phyloP scores from a whole-genome alignment of 2,329 filamentous ascomycete species.

The Aureobasidium lini region DNA sequence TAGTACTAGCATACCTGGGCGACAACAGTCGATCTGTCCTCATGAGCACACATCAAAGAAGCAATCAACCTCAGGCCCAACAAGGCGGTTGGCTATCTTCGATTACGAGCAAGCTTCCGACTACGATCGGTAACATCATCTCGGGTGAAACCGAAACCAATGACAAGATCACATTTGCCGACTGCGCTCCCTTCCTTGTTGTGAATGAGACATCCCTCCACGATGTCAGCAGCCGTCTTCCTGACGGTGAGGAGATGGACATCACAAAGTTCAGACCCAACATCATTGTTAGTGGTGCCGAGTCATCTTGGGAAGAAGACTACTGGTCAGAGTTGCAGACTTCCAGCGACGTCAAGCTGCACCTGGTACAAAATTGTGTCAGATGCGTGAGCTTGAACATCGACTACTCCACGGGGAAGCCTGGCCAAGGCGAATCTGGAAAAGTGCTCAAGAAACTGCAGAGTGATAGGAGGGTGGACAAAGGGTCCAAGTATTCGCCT shows the following conservation, averaged over 20 bases:
- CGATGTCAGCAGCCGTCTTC: slow-evolving; percentile 48
- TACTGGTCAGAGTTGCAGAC: slow-evolving; percentile 37
- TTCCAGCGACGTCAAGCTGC: slow-evolving; percentile 22
- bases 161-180: slow-evolving; percentile 58
- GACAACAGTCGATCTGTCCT: slow-evolving; percentile 34
- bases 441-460: slow-evolving; percentile 39
- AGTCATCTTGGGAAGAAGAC: slow-evolving; percentile 38
- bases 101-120: slow-evolving; percentile 22
- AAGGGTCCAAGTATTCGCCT: slow-evolving; percentile 38
- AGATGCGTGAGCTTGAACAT: slow-evolving; percentile 41
- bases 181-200: slow-evolving; percentile 68
- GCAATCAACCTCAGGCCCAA: neutral
- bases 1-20: slow-evolving; percentile 38
- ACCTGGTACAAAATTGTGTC: slow-evolving; percentile 38
- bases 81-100: slow-evolving; percentile 26
- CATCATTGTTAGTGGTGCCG: slow-evolving; percentile 36
- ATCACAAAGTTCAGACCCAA: slow-evolving; percentile 42
- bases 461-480: slow-evolving; percentile 38
- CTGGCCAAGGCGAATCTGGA: slow-evolving; percentile 30
- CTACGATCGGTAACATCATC: slow-evolving; percentile 15
- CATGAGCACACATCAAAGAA: slow-evolving; percentile 24
- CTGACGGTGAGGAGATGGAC: slow-evolving; percentile 32
- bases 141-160: slow-evolving; percentile 13
- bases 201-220: slow-evolving; percentile 62
- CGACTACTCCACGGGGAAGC: slow-evolving; percentile 39